phyloP scores from a whole-genome alignment of 176 grass and related monocot species.

The Oryza nivara region DNA sequence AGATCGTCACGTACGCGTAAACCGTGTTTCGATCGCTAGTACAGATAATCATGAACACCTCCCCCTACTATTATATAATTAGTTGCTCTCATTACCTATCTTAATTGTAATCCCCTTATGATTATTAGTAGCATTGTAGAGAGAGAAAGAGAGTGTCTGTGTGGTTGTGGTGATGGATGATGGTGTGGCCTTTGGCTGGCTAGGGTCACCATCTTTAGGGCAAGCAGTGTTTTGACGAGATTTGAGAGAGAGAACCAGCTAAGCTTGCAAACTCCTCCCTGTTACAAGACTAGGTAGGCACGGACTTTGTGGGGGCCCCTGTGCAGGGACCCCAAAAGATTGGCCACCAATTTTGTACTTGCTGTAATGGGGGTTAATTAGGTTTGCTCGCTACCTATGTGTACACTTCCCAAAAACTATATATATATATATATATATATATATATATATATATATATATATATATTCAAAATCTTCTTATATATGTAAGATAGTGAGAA shows the following conservation, averaged over 20 bases:
- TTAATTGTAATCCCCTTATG: slow-evolving; percentile 46
- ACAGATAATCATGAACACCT: slow-evolving; percentile 31
- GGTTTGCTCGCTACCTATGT: slow-evolving; percentile 24
- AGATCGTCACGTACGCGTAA: not conserved
- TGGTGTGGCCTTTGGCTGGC: not conserved
- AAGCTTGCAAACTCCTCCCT: slow-evolving; percentile 14
- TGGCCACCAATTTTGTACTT: slow-evolving; percentile 66
- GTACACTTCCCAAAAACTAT: slow-evolving; percentile 28
- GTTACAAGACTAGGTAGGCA: slow-evolving; percentile 55
- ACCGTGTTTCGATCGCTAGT: not conserved
- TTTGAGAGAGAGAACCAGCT: slow-evolving; percentile 1
- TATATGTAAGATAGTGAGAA: no score
- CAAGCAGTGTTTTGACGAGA: slow-evolving; percentile 43
- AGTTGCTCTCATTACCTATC: slow-evolving; percentile 16
- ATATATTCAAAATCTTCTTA: not conserved
- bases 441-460: slow-evolving; percentile 30
- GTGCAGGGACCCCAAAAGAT: not conserved
- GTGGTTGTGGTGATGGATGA: not conserved
- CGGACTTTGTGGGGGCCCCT: not conserved
- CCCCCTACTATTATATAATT: not conserved
- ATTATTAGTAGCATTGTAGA: slow-evolving; percentile 45
- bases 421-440: slow-evolving; percentile 26
- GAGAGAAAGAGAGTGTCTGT: not conserved
- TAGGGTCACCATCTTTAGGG: slow-evolving; percentile 30
- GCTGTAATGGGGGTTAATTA: slow-evolving; percentile 42